Conservation (phyloP, 176 grass and related monocot genomes). For the Aegilops sharonensis region DNA sequence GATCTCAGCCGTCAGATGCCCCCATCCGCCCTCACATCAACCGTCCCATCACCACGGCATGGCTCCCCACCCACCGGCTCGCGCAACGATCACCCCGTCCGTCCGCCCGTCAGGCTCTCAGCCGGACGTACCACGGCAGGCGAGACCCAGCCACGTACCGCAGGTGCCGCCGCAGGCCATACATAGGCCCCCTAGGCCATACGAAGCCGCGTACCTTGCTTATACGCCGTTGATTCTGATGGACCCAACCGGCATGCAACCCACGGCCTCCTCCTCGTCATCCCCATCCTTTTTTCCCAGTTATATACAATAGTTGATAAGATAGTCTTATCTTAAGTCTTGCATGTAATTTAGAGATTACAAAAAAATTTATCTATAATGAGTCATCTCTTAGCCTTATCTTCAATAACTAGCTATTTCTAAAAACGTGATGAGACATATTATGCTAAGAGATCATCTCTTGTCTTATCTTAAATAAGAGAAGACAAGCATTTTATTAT, state of each 20-base stretch:
- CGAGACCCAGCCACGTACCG: neutral
- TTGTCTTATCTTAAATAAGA: too few relatives aligned
- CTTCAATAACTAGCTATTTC: too few relatives aligned
- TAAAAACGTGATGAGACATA: too few relatives aligned
- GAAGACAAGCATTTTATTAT: too few relatives aligned
- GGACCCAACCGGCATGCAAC: neutral
- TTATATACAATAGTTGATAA: neutral
- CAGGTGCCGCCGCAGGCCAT: neutral
- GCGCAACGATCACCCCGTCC: neutral
- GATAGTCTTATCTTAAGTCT: too few relatives aligned
- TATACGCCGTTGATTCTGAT: neutral
- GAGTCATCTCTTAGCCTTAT: too few relatives aligned
- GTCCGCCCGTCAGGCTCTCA: neutral
- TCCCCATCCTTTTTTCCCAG: too few relatives aligned
- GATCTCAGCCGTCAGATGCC: conserved; percentile 35
- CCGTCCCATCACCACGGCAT: neutral
- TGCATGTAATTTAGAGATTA: too few relatives aligned
- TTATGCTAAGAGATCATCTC: too few relatives aligned
- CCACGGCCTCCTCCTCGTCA: neutral
- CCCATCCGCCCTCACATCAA: neutral
- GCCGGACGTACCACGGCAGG: too few relatives aligned
- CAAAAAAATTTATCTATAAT: too few relatives aligned
- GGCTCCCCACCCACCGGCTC: neutral
- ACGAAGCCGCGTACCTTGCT: too few relatives aligned
- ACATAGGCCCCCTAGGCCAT: neutral